Conservation (phyloP, 1,284 basidiomycete species). For the Schizopora paradoxa region DNA sequence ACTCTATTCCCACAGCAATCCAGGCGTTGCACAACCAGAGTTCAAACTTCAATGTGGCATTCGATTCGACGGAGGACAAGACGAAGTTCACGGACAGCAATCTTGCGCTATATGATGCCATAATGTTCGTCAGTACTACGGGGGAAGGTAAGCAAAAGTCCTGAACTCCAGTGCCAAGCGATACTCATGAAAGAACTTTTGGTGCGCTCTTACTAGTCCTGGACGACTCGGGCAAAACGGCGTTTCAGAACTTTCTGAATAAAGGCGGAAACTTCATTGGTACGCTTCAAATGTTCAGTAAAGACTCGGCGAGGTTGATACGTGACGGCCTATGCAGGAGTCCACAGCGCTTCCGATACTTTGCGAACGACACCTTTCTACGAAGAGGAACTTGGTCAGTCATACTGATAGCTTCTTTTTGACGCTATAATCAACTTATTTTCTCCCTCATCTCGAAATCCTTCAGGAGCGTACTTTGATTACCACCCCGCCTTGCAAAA, state of each 20-base stretch:
- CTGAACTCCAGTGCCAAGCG: constrained; percentile 1
- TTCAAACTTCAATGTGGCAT: constrained; percentile 40
- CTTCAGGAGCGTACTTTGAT: constrained; percentile 64
- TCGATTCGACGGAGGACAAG: constrained; percentile 64
- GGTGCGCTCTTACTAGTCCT: constrained; percentile 42
- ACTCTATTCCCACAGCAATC: constrained; percentile 71
- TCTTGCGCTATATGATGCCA: constrained; percentile 54
- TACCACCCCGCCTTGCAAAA: constrained; percentile 67
- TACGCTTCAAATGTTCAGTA: too few species aligned
- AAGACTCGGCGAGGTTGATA: too few species aligned
- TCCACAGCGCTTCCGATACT: constrained; percentile 69
- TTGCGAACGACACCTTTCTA: constrained; percentile 65
- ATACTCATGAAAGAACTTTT: constrained; percentile 10
- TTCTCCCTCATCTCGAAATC: too few species aligned
- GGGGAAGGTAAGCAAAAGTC: constrained; percentile 46
- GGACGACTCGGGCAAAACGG: constrained; percentile 51
- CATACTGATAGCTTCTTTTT: background rate
- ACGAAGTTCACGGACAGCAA: constrained; percentile 51
- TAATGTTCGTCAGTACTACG: constrained; percentile 70
- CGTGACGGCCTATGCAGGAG: too few species aligned
- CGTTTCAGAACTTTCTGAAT: constrained; percentile 62
- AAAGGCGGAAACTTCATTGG: constrained; percentile 67
- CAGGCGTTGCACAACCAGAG: constrained; percentile 43
- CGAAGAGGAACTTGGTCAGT: constrained; percentile 40
- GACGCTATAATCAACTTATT: background rate